Percentiles rank a stretch among this genome's conserved stretches.
Evolutionary conservation across 257 asterid species (phyloP).

Genomic region (Rubia yunnanensis): DNA sequence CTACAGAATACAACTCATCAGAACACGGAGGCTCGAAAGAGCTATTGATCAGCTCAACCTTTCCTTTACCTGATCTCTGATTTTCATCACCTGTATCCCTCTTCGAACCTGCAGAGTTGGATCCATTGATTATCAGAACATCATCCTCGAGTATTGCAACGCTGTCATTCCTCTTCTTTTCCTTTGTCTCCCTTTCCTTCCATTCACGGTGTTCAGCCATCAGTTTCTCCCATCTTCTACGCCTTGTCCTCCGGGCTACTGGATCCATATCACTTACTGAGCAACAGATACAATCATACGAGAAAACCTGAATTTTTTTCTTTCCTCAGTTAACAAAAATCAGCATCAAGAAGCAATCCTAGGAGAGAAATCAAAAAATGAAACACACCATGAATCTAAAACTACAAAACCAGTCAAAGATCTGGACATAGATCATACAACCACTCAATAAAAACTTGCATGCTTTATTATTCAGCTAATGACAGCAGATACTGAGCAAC

Average conservation of each 20-base stretch:
- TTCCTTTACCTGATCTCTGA: background rate
- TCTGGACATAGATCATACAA: too few species aligned
- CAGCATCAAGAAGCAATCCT: background rate
- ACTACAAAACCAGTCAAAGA: too few species aligned
- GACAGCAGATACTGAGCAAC: background rate
- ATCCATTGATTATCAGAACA: too few species aligned
- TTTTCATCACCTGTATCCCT: background rate
- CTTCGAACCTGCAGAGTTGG: background rate
- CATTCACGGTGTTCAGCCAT: background rate
- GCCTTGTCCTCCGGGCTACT: slow-evolving; percentile 13
- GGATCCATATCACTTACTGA: background rate
- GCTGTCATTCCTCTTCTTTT: background rate
- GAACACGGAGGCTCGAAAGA: too few species aligned
- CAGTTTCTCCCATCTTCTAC: background rate
- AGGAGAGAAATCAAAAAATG: too few species aligned
- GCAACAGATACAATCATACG: background rate
- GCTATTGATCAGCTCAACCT: too few species aligned
- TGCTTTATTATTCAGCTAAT: too few species aligned
- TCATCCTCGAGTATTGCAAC: background rate
- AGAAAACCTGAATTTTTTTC: background rate
- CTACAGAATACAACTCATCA: background rate
- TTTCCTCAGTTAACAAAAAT: background rate
- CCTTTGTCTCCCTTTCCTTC: background rate
- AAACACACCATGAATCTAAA: too few species aligned
- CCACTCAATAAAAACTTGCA: too few species aligned